phyloP scores from a whole-genome alignment of 1,284 basidiomycete genomes.

The Rhodotorula sp. region DNA sequence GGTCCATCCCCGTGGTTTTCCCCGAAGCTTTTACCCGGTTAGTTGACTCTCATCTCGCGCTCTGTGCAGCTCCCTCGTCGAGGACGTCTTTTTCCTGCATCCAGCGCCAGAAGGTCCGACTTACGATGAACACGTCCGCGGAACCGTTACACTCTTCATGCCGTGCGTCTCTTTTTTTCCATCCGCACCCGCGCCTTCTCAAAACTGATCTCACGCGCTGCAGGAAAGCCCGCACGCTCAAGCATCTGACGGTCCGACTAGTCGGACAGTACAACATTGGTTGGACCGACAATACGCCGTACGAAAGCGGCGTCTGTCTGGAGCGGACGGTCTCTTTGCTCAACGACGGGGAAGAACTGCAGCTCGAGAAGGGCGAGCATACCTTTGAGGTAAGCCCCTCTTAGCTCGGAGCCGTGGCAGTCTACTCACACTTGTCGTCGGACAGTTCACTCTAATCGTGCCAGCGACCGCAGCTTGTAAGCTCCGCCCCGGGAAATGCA shows the following conservation, averaged over 20 bases:
- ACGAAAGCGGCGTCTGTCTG: slow-evolving; percentile 31
- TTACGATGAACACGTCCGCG: slow-evolving; percentile 28
- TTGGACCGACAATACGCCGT: slow-evolving; percentile 33
- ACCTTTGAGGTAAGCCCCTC: slow-evolving; percentile 21
- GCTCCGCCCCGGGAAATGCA: too few species aligned
- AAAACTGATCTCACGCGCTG: too few species aligned
- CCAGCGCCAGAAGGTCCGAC: slow-evolving; percentile 21
- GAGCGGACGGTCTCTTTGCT: slow-evolving; percentile 35
- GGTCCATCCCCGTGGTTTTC: too few species aligned
- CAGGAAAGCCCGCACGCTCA: slow-evolving; percentile 29
- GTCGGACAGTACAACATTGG: slow-evolving; percentile 33
- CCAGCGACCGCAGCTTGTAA: slow-evolving; percentile 27
- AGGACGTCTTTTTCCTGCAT: slow-evolving; percentile 37
- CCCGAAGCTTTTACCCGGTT: too few species aligned
- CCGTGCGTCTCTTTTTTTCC: background rate
- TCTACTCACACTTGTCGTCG: too few species aligned
- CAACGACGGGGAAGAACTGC: slow-evolving; percentile 20
- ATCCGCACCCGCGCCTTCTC: too few species aligned
- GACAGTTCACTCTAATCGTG: slow-evolving; percentile 36
- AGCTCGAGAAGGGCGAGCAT: slow-evolving; percentile 38
- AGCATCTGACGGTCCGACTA: slow-evolving; percentile 26
- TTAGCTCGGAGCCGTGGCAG: too few species aligned
- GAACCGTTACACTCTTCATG: slow-evolving; percentile 24
- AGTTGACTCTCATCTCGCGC: too few species aligned
- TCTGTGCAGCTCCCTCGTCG: slow-evolving; percentile 18